Base-by-base conservation (phyloP, 805 yeast genomes). In the Yamadazyma ubonensis region DNA sequence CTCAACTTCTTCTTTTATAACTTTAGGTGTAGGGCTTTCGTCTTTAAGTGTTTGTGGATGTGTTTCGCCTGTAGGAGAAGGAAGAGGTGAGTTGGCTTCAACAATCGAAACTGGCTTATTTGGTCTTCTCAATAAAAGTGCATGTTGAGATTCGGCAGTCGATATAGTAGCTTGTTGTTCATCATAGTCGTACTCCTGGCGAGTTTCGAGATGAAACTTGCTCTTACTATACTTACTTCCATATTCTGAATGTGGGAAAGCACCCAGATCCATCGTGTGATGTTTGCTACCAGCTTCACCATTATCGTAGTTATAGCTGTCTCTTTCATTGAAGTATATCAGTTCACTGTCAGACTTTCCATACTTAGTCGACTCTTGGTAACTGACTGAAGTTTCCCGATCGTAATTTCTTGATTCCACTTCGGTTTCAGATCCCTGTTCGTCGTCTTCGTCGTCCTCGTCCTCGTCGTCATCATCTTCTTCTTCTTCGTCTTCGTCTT, bases 401-500 rank as follows among this genome's bases (percentile, higher is more conserved):
- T 27, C 38, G 10, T 25, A 35, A 8, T 25, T 19, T 11, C 19
- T 25, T 12, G 40, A 37, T 16, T 37, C 34, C 10, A 34, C 39
- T 25, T 39, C 38, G 9, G 43, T 39, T 11, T 34, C 33, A n/a
- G 27, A 18, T 9, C 36, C 34, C 23, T 26, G 33, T 15, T 39
- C 46, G 19, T 39, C 12, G 10, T 28, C 28, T 17, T 39, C 42
- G 4, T 30, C 31, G 10, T 26, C 32, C n/a, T 29, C 39, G 10
- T 30, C 33, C 9, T 36, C 28, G 14, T 27, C 37, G 5, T 33
- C 30, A 6, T 26, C 28, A 22, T 23, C 33, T 9, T 19, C 17
- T 10, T 29, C 39, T 3, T 35, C 25, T 5, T 17, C 29, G 8
- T 36, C 33, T 5, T 30, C 35, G 19, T 29, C 33, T 5, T 17